Evolutionary conservation across 225 moss, liverwort and hornwort species (phyloP).

Genomic region (Sphagnum contortum): DNA sequence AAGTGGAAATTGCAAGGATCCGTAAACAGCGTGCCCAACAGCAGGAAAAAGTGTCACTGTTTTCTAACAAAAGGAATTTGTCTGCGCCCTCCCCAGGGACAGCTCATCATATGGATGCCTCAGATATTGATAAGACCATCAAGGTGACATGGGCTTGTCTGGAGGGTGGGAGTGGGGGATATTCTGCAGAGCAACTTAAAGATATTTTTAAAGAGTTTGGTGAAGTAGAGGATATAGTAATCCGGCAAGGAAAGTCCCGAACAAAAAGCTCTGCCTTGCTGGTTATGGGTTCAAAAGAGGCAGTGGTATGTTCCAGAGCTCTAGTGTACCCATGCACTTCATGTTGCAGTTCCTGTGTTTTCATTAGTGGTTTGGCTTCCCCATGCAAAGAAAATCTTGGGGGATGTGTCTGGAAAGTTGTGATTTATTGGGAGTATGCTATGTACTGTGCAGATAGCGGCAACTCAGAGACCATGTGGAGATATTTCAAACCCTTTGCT

Average conservation of each 20-base stretch:
- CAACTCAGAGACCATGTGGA: slow-evolving; percentile 53
- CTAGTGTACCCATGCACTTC: neutral
- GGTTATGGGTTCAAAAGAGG: slow-evolving; percentile 71
- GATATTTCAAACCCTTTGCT: slow-evolving; percentile 67
- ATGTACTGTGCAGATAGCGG: slow-evolving; percentile 19
- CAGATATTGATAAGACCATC: slow-evolving; percentile 41
- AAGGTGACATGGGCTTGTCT: slow-evolving; percentile 70
- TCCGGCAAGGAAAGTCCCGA: slow-evolving; percentile 58
- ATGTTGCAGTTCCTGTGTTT: neutral
- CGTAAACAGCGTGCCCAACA: slow-evolving; percentile 35
- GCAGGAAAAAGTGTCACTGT: slow-evolving; percentile 6
- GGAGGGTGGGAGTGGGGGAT: slow-evolving; percentile 69
- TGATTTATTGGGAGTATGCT: neutral
- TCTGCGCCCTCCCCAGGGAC: slow-evolving; percentile 1
- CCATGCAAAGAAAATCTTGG: neutral
- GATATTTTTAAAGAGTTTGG: slow-evolving; percentile 61
- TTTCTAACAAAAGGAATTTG: slow-evolving; percentile 5
- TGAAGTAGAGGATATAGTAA: slow-evolving; percentile 58
- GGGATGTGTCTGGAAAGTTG: neutral
- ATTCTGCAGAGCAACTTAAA: slow-evolving; percentile 54
- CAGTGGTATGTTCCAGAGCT: slow-evolving; percentile 17
- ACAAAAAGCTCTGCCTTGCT: slow-evolving; percentile 68
- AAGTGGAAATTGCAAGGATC: slow-evolving; percentile 70
- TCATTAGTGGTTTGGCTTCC: neutral
- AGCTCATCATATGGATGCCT: slow-evolving; percentile 12